phyloP scores from a whole-genome alignment of 805 yeast genomes.

The Yamadazyma phyllophila region DNA sequence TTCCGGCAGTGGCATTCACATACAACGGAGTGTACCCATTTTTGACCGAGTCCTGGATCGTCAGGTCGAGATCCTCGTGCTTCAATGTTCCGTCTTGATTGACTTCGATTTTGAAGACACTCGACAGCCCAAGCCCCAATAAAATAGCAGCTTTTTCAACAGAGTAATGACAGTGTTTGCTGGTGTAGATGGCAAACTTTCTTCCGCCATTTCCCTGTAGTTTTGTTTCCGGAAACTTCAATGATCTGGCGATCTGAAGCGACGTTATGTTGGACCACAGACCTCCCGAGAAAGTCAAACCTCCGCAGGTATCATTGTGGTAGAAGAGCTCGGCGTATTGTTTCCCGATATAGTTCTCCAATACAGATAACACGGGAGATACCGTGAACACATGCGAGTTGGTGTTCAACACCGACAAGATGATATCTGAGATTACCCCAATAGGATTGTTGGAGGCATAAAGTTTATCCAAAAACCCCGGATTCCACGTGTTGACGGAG shows the following conservation, averaged over 20 bases:
- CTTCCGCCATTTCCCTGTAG: constrained; percentile 48
- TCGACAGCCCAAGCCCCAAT: constrained; percentile 63
- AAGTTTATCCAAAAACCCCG: constrained; percentile 79
- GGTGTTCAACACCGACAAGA: constrained; percentile 70
- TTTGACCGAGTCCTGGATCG: constrained; percentile 41
- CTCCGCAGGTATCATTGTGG: constrained; percentile 59
- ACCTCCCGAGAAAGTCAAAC: constrained; percentile 84
- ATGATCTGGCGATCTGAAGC: constrained; percentile 69
- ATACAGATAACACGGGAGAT: constrained; percentile 72
- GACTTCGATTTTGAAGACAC: constrained; percentile 64
- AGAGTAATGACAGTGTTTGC: constrained; percentile 74
- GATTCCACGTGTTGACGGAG: constrained; percentile 84
- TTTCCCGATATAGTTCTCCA: constrained; percentile 66
- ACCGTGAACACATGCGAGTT: constrained; percentile 86
- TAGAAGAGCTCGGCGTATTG: constrained; percentile 69
- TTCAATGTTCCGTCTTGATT: constrained; percentile 56
- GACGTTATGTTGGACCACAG: constrained; percentile 83
- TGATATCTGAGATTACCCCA: constrained; percentile 70
- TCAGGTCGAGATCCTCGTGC: constrained; percentile 41
- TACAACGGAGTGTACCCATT: constrained; percentile 73
- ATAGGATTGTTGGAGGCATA: constrained; percentile 86
- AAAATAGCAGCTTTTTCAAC: constrained; percentile 79
- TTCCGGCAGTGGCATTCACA: constrained; percentile 83
- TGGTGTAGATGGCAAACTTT: constrained; percentile 68
- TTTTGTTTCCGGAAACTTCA: constrained; percentile 68